Evolutionary conservation across 768 basidiomycete species (phyloP), one percentile per base, ranked within the genome.

Genomic region (Psilocybe azurescens): DNA sequence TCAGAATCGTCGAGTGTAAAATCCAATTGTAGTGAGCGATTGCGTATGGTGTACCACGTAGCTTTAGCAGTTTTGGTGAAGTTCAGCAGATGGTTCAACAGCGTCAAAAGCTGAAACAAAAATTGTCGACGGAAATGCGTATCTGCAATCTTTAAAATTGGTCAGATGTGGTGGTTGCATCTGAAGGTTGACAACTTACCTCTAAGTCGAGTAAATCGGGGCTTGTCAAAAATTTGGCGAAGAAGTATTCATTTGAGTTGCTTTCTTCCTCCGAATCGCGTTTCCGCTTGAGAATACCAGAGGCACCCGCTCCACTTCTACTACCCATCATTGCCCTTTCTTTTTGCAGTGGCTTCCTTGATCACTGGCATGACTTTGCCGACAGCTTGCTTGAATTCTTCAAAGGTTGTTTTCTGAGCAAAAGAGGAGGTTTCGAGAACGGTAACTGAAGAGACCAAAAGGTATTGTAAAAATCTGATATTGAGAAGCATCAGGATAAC

Each of bases 71-170:
- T 63, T 65, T 89, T 89, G 0, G 92, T 93, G 70, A 93, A 93
- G 2, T 81, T 86, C 20, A 89, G 80, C 29, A 95, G 81, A 71
- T 93, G 90, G 53, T 87, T 82, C 46, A 94, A 81, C n/a, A 93
- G 80, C 46, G 93, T 90, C 18, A 93, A 79, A 3, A 93, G 76
- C 69, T 97, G 95, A 71, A 96, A 89, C 18, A 97, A 81, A 74
- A 95, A 88, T 75, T 97, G 95, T 14, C 94, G 88, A n/a, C 95
- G 90, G 80, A 97, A 97, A 68, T 91, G 86, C 0, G 91, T 91
- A 69, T 96, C 95, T 20, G 94, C 90, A 56, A 96, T 86, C 94
- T 95, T 70, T 6, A 64, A 66, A 28, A 50, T 64, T 50, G 60
- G 38, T 28, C 51, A 64, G 47, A 30, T 10, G 10, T 47, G 4